Evolutionary conservation across 768 basidiomycete species (phyloP).

Genomic region (Leccinum longicurvipes): DNA sequence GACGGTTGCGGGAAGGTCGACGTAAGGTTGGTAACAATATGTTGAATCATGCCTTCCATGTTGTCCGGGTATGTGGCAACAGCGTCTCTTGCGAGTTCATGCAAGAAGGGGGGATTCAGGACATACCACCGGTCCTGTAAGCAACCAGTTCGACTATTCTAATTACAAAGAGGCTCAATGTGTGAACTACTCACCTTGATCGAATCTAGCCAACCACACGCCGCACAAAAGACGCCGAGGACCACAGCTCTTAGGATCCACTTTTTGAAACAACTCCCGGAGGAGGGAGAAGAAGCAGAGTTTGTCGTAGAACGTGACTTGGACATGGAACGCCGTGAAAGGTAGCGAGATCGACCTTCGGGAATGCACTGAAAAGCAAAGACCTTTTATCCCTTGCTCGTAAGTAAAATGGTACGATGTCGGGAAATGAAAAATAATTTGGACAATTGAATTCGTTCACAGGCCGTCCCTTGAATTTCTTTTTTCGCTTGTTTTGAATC

Average conservation of each 20-base stretch:
- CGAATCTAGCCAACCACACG: slow-evolving; percentile 53
- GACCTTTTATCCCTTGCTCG: neutral
- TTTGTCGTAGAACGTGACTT: slow-evolving; percentile 6
- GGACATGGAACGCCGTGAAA: slow-evolving; percentile 14
- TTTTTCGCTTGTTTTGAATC: too few relatives aligned
- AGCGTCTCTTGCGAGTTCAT: slow-evolving; percentile 71
- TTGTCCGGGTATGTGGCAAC: slow-evolving; percentile 64
- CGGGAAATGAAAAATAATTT: neutral
- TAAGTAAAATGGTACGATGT: slow-evolving; percentile 4
- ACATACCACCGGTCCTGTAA: slow-evolving; percentile 84
- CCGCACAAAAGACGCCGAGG: slow-evolving; percentile 28
- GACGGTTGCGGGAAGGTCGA: slow-evolving; percentile 62
- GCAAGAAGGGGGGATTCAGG: slow-evolving; percentile 68
- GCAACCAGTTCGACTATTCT: neutral
- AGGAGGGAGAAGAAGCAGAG: neutral
- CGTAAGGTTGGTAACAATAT: slow-evolving; percentile 81
- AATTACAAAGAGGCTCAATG: neutral
- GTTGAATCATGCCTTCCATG: slow-evolving; percentile 68
- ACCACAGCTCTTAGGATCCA: slow-evolving; percentile 32
- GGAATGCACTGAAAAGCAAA: neutral
- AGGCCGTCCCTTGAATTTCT: too few relatives aligned
- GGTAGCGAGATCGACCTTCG: neutral
- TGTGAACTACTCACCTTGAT: slow-evolving; percentile 50
- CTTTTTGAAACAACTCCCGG: slow-evolving; percentile 20
- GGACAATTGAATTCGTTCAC: too few relatives aligned